Conservation (phyloP, 331 rosid species). For the Stylosanthes scabra region DNA sequence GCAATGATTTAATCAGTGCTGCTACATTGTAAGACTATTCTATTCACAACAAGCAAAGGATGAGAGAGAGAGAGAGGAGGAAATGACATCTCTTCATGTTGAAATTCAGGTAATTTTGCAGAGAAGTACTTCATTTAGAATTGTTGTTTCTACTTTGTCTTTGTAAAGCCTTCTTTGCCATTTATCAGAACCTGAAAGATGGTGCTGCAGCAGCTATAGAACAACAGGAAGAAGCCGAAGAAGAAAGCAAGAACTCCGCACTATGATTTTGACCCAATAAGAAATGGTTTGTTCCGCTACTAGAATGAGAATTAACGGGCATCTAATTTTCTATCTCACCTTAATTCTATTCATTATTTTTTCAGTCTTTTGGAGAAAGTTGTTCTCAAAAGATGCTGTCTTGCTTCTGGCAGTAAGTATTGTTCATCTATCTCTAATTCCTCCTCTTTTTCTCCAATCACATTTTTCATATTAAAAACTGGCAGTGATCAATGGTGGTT, state of each 20-base stretch:
- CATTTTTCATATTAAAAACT: too few relatives aligned
- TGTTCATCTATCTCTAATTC: slow-evolving; percentile 81
- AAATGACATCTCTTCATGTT: slow-evolving; percentile 73
- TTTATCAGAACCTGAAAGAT: slow-evolving; percentile 72
- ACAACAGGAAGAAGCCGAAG: slow-evolving; percentile 84
- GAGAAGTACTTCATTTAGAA: not conserved
- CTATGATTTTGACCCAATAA: slow-evolving; percentile 95
- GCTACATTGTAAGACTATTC: slow-evolving; percentile 36
- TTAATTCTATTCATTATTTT: slow-evolving; percentile 9
- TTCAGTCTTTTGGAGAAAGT: slow-evolving; percentile 51
- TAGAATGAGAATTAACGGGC: slow-evolving; percentile 6
- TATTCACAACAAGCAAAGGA: slow-evolving; percentile 66
- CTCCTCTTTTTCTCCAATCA: slow-evolving; percentile 36
- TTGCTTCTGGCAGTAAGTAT: slow-evolving; percentile 73
- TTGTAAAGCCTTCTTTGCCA: slow-evolving; percentile 27
- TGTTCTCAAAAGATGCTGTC: slow-evolving; percentile 58
- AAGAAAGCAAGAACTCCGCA: slow-evolving; percentile 65
- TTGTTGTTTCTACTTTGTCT: slow-evolving; percentile 35
- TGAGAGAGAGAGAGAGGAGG: slow-evolving; percentile 85
- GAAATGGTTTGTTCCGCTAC: slow-evolving; percentile 54
- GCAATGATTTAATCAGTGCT: too few relatives aligned
- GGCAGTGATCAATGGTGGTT: too few relatives aligned
- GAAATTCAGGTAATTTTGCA: slow-evolving; percentile 79
- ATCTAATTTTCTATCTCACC: slow-evolving; percentile 8
- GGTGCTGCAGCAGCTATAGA: slow-evolving; percentile 72